These are phyloP conservation scores for Paramecium tetraurelia DNA, from an alignment of 73 alveolate genomes.

Conservation along the genomic window DNA sequence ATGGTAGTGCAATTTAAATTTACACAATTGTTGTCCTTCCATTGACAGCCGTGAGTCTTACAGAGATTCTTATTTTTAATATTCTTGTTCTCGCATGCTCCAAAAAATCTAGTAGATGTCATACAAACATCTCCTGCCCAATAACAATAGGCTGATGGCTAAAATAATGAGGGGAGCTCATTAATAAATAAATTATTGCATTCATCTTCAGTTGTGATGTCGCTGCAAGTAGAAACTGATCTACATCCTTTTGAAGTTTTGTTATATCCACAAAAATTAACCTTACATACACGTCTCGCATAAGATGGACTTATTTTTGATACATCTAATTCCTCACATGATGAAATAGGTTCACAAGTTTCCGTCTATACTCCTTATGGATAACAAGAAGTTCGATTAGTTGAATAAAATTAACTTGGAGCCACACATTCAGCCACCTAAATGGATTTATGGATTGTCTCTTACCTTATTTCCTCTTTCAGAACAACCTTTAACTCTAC, in stretches of 20 bases:
- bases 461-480: background rate
- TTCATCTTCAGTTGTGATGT: background rate
- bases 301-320: slow-evolving; percentile 11
- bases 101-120: slow-evolving; percentile 17
- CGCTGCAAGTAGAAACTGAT: background rate
- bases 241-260: background rate
- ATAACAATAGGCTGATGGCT: slow-evolving; percentile 35
- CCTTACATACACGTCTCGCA: slow-evolving; percentile 24
- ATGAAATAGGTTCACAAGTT: background rate
- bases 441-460: background rate
- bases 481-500: slow-evolving; percentile 21
- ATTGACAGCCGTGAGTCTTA: slow-evolving; percentile 18
- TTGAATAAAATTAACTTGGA: slow-evolving; percentile 43
- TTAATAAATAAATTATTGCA: slow-evolving; percentile 29
- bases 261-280: slow-evolving; percentile 37
- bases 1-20: slow-evolving; percentile 7
- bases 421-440: slow-evolving; percentile 20
- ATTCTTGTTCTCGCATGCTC: background rate
- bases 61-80: background rate
- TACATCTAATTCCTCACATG: slow-evolving; percentile 26
- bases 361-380: background rate
- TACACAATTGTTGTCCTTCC: background rate
- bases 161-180: background rate
- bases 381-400: slow-evolving; percentile 42
- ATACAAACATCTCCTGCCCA: slow-evolving; percentile 37